Base-by-base conservation (phyloP, 768 basidiomycete species). In the Phallus indusiatus region DNA sequence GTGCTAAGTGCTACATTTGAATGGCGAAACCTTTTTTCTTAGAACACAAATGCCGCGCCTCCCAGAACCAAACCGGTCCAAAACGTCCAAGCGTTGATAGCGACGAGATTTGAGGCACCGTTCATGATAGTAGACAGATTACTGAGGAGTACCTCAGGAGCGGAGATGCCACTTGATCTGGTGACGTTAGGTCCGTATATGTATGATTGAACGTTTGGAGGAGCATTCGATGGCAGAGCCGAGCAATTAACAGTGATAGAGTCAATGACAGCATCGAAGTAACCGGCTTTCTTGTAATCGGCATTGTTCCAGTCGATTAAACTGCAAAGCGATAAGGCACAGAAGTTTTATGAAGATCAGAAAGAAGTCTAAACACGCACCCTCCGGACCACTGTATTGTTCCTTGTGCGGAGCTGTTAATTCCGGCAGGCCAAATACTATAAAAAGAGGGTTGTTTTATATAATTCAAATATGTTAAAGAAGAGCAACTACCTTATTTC, bases 401-500 rank as follows among this genome's bases (percentile, higher is more conserved):
- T 22, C 91, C 91, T 53, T 74, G 71, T 8, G 88, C 75, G 35
- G 75, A 77, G 9, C 76, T 66, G 42, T 75, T 59, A 66, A 88
- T 84, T 34, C 90, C 91, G 6, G 86, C 86, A n/a, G 90, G 86
- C 90, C 90, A 93, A 55, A 93, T 64, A 61, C 86, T 76, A 54
- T 34, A 34, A 14, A 5, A 49, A n/a, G 14, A 42, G 9, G 12
- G 54, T n/a, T 47, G 28, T n/a, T 28, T n/a, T 10, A 7, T n/a
- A 42, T 21, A 42, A 54, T 52, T 35, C n/a, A 11, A 20, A 18
- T 16, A 10, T 20, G 36, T 24, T 36, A 33, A 16, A 52, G 53
- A 21, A 47, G 48, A 17, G 33, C n/a, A 66, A 75, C 22, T 68
- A 86, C 87, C 85, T 88, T 59, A 94, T 69, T 70, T 94, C 88